phyloP scores from a whole-genome alignment of 768 basidiomycete species.

The Lactarius hatsudake region DNA sequence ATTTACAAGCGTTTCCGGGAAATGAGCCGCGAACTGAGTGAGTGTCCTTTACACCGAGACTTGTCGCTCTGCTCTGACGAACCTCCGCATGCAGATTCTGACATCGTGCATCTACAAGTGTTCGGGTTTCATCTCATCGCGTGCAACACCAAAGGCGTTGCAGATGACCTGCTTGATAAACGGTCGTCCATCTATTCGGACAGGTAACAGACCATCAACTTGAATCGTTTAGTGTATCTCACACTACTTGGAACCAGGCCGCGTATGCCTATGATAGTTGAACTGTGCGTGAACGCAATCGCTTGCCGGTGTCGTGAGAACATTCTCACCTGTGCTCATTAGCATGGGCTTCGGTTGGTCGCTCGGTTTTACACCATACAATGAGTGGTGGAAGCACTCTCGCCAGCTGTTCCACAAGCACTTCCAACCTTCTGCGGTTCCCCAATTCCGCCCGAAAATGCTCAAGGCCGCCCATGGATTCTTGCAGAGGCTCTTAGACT shows the following conservation, averaged over 20 bases:
- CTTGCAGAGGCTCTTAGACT: constrained; percentile 35
- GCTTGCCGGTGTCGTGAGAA: background rate
- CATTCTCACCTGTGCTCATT: background rate
- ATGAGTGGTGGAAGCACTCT: constrained; percentile 36
- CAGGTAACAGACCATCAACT: constrained; percentile 13
- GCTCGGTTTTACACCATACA: constrained; percentile 33
- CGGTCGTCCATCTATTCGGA: constrained; percentile 41
- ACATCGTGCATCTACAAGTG: constrained; percentile 33
- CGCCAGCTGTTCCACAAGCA: constrained; percentile 34
- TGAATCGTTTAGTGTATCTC: background rate
- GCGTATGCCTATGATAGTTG: constrained; percentile 27
- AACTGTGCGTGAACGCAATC: constrained; percentile 15
- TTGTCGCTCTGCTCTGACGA: background rate
- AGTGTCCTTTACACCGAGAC: background rate
- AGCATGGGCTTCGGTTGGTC: constrained; percentile 28
- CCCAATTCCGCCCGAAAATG: constrained; percentile 34
- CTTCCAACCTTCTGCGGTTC: constrained; percentile 29
- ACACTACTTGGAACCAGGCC: constrained; percentile 11
- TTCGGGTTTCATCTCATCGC: constrained; percentile 33
- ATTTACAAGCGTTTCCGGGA: constrained; percentile 27
- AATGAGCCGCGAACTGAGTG: constrained; percentile 24
- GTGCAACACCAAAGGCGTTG: constrained; percentile 37
- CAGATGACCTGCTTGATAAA: constrained; percentile 40
- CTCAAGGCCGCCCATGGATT: constrained; percentile 34
- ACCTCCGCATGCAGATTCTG: constrained; percentile 28